Evolutionary conservation across 345 rosid species (phyloP).

Genomic region (Salix purpurea): DNA sequence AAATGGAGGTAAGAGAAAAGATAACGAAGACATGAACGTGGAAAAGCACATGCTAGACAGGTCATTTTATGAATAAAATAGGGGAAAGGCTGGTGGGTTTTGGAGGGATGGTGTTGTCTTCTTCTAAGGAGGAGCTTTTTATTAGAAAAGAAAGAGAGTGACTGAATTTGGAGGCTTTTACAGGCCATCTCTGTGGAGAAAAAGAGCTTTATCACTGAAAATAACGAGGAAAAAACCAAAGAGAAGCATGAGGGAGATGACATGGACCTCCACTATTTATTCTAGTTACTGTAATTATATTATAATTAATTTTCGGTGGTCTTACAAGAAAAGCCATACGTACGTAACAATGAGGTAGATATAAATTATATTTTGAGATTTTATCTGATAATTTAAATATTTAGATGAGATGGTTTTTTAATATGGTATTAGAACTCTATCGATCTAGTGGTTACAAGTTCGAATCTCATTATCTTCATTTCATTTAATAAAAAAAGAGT

Average conservation of each 20-base stretch:
- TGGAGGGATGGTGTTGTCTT: slow-evolving; percentile 51
- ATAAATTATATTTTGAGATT: background rate
- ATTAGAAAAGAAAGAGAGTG: background rate
- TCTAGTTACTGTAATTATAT: background rate
- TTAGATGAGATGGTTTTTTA: too few species aligned
- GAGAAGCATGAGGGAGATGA: slow-evolving; percentile 12
- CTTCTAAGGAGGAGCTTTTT: slow-evolving; percentile 19
- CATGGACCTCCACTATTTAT: slow-evolving; percentile 29
- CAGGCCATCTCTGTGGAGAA: slow-evolving; percentile 19
- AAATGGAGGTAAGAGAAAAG: slow-evolving; percentile 5
- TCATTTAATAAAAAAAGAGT: too few species aligned
- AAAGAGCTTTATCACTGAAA: slow-evolving; percentile 37
- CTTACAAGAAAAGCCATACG: background rate
- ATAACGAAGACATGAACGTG: slow-evolving; percentile 7
- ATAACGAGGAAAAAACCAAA: slow-evolving; percentile 20
- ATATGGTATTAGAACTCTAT: too few species aligned
- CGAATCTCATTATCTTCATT: too few species aligned
- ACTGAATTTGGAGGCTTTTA: slow-evolving; percentile 18
- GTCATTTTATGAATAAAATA: slow-evolving; percentile 37
- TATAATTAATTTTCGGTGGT: background rate
- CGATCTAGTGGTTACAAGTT: accelerated
- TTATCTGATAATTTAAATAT: too few species aligned
- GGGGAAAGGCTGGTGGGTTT: slow-evolving; percentile 40
- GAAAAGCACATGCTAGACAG: slow-evolving; percentile 54
- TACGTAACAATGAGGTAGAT: slow-evolving; percentile 11